A percentile compares a stretch with the other conserved stretches of the same genome.
These are phyloP conservation scores for Atkinsonella hypoxylon DNA, from an alignment of 2,329 filamentous ascomycete species.

Conservation along the genomic window DNA sequence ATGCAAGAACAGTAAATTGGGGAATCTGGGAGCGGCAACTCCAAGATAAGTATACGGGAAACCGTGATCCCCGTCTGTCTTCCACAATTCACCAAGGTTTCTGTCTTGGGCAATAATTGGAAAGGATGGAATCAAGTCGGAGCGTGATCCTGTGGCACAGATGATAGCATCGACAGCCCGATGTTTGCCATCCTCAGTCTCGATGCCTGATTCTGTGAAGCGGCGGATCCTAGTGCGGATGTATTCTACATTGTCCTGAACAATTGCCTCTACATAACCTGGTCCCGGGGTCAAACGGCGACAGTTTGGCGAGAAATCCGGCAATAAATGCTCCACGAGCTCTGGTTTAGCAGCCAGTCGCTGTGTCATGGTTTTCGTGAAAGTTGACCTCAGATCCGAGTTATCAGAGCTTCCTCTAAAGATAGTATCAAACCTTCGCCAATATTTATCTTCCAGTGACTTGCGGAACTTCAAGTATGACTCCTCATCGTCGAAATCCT, in stretches of 20 bases:
- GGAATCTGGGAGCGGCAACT: slow-evolving; percentile 49
- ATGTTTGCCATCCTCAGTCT: slow-evolving; percentile 43
- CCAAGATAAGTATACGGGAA: slow-evolving; percentile 60
- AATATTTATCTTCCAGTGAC: slow-evolving; percentile 47
- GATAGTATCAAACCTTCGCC: slow-evolving; percentile 41
- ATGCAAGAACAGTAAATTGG: slow-evolving; percentile 53
- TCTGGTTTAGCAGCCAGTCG: slow-evolving; percentile 42
- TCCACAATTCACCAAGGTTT: slow-evolving; percentile 46
- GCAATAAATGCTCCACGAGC: slow-evolving; percentile 42
- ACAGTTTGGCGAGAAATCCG: slow-evolving; percentile 53
- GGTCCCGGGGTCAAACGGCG: slow-evolving; percentile 53
- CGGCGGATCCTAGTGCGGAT: slow-evolving; percentile 43
- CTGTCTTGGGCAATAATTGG: slow-evolving; percentile 42
- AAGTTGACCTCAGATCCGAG: slow-evolving; percentile 31
- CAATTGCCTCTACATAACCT: slow-evolving; percentile 54
- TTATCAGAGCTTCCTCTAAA: slow-evolving; percentile 43
- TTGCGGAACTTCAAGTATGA: slow-evolving; percentile 50
- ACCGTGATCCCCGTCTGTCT: slow-evolving; percentile 38
- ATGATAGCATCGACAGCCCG: slow-evolving; percentile 52
- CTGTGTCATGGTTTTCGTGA: slow-evolving; percentile 35
- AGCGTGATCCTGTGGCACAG: slow-evolving; percentile 56
- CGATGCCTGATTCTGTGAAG: slow-evolving; percentile 48
- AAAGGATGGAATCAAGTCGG: slow-evolving; percentile 47
- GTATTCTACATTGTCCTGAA: slow-evolving; percentile 49
- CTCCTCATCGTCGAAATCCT: slow-evolving; percentile 46